These are phyloP conservation scores for Suaeda aralocaspica DNA, from an alignment of 148 eudicot genomes.

Conservation along the genomic window DNA sequence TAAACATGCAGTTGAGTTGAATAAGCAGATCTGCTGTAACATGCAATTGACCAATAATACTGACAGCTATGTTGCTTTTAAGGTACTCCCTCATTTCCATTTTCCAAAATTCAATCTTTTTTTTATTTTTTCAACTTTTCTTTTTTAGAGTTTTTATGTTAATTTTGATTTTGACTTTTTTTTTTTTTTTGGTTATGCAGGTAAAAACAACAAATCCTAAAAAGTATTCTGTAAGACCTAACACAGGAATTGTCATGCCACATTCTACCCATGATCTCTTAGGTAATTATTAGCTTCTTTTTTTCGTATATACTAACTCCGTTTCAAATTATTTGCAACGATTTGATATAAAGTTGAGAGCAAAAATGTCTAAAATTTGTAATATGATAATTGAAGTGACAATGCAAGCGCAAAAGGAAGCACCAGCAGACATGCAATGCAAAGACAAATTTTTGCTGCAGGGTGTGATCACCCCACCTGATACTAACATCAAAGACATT, in stretches of 20 bases:
- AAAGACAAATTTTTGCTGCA: conserved; percentile 86
- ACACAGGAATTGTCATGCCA: conserved; percentile 77
- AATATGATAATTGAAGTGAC: conserved; percentile 47
- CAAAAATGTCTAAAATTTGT: too few relatives aligned
- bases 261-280: conserved; percentile 60
- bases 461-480: conserved; percentile 53
- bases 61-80: conserved; percentile 48
- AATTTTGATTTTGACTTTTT: not conserved
- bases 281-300: conserved; percentile 36
- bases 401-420: conserved; percentile 87
- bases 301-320: not conserved
- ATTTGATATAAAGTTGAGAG: too few relatives aligned
- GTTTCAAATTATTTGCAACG: not conserved
- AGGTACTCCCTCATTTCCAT: conserved; percentile 28
- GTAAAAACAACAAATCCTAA: conserved; percentile 92
- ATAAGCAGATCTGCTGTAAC: conserved; percentile 44
- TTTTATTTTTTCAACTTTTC: not conserved
- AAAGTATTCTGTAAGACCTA: conserved; percentile 83
- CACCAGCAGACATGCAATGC: conserved; percentile 79
- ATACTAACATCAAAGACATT: conserved; percentile 57
- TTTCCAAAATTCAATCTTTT: not conserved
- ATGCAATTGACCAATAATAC: conserved; percentile 41
- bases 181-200: conserved; percentile 25
- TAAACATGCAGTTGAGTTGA: conserved; percentile 40
- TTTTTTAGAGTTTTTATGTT: not conserved